Evolutionary conservation across 2,329 filamentous ascomycete genomes (phyloP), one percentile per base, ranked within the genome.

Genomic region (Claviceps arundinis): DNA sequence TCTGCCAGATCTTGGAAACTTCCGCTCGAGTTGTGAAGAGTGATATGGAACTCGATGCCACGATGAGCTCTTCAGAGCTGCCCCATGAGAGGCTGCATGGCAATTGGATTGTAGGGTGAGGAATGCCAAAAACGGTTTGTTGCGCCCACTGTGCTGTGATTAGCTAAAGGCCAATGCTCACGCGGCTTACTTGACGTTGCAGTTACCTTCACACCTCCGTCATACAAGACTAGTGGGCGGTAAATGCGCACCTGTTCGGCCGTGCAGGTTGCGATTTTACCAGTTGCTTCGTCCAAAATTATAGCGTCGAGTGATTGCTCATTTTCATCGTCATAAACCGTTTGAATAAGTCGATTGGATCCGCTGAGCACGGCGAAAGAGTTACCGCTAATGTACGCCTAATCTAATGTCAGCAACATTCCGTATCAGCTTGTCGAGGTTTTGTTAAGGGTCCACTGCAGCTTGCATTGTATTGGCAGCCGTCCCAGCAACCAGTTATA

Each of bases 361-460:
- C 82, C 85, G 62, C 81, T 78, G 59, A 97, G 81, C 61, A 98
- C 84, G 50, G 93, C 81, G 57, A 97, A 80, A 56, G 88, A 88
- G 68, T 85, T 87, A 62, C 91, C 91, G 55, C 87, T 93, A 58
- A 96, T 85, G 70, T 97, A 98, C 50, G 82, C 81, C 88, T 94
- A 17, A 37, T 8, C 1, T 7, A n/a, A 62, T 37, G 48, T 50
- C 55, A 49, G 45, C 14, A 24, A 13, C 37, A 30, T 30, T 22
- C 48, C 16, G 41, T 47, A 30, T 37, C 47, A 26, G 17, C 7
- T 38, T 55, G 46, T 48, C 17, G 44, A 45, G 26, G 37, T 30
- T 24, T 34, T 50, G 17, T 22, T 14, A 24, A 22, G 40, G 45
- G 45, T 48, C 43, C 16, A 16, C 42, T 41, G 37, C 49, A 45